phyloP scores from a whole-genome alignment of 164 flowering plant species.

The Berberis vulgaris region DNA sequence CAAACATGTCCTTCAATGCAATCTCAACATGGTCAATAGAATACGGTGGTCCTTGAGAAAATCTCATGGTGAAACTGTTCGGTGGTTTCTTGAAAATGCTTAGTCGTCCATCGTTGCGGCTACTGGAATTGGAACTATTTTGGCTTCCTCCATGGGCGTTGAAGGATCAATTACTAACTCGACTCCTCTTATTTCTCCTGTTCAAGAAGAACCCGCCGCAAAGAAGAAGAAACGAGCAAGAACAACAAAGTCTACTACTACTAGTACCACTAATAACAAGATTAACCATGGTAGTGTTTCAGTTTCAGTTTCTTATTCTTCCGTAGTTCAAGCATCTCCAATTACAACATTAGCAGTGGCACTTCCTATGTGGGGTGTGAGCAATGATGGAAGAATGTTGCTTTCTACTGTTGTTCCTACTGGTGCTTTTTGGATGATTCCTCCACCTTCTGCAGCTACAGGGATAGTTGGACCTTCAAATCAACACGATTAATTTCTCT shows the following conservation, averaged over 20 bases:
- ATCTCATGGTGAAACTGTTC: conserved; percentile 70
- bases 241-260: too few relatives aligned
- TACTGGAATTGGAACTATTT: conserved; percentile 76
- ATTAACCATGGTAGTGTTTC: too few relatives aligned
- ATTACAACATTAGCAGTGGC: conserved; percentile 3
- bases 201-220: conserved; percentile 6
- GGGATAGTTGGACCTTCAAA: conserved; percentile 19
- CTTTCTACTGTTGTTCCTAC: conserved; percentile 20
- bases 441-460: conserved; percentile 17
- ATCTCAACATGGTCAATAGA: too few relatives aligned
- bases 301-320: too few relatives aligned
- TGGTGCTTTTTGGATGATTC: conserved; percentile 43
- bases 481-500: conserved; percentile 26
- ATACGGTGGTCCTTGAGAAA: conserved; percentile 7
- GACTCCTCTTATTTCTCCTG: conserved; percentile 7
- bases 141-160: conserved; percentile 53
- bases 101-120: conserved; percentile 75
- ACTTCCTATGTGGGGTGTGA: conserved; percentile 55
- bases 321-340: conserved; percentile 15
- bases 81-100: conserved; percentile 71
- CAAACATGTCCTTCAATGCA: too few relatives aligned
- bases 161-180: conserved; percentile 38
- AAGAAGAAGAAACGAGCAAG: conserved; percentile 2
- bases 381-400: conserved; percentile 19
- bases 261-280: too few relatives aligned